These are phyloP conservation scores for Lecanoromycetidae sp. DNA, from an alignment of 2,329 filamentous ascomycete species.

Conservation along the genomic window DNA sequence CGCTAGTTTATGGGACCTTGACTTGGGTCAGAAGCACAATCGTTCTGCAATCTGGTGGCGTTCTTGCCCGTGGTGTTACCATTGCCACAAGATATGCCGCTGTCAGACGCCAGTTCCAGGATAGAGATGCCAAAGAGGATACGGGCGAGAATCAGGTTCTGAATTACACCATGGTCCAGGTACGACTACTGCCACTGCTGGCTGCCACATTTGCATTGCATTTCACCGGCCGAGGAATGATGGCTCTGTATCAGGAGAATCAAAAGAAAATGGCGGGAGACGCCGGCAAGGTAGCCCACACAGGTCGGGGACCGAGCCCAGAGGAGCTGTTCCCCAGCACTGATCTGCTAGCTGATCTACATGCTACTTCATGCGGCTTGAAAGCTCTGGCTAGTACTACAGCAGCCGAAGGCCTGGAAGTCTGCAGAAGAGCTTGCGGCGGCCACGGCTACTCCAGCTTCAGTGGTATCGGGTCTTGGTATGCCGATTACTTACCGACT, in stretches of 20 bases:
- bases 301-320: constrained; percentile 48
- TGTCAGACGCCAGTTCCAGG: constrained; percentile 66
- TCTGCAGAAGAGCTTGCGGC: constrained; percentile 62
- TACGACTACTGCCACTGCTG: constrained; percentile 58
- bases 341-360: constrained; percentile 59
- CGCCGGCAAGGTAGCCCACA: constrained; percentile 31
- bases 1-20: constrained; percentile 61
- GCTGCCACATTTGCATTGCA: constrained; percentile 67
- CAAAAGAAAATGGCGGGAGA: constrained; percentile 51
- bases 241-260: constrained; percentile 59
- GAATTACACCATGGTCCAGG: constrained; percentile 72
- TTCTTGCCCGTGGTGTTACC: constrained; percentile 62
- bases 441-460: constrained; percentile 67
- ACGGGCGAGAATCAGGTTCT: constrained; percentile 60
- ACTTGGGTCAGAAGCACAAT: constrained; percentile 65
- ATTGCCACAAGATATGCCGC: constrained; percentile 65
- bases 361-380: constrained; percentile 63
- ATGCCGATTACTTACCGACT: constrained; percentile 62
- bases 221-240: constrained; percentile 68
- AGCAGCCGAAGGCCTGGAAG: constrained; percentile 62
- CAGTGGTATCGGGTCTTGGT: constrained; percentile 63
- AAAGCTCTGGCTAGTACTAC: constrained; percentile 62
- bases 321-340: constrained; percentile 55
- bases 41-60: constrained; percentile 59
- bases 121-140: constrained; percentile 51